Evolutionary conservation across 257 asterid species (phyloP), one percentile per base, ranked within the genome.

Genomic region (Prunella vulgaris): DNA sequence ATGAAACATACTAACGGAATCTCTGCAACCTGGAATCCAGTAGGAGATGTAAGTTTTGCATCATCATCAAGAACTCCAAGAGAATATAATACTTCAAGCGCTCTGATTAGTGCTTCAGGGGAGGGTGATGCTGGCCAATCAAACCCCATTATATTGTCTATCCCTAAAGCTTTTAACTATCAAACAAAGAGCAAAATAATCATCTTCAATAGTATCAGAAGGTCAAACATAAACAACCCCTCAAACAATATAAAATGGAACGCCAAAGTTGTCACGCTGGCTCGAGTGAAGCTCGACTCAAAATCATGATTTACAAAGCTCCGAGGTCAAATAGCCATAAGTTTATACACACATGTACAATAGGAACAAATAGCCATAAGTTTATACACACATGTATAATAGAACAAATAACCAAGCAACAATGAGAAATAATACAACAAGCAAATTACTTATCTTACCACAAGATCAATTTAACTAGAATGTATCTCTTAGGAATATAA

Each of bases 101-200:
- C 99, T 83, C 99, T 83, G 60, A 93, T 90, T 81, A 93, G 82
- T 66, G 97, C 88, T 82, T 93, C 99, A 57, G 99, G 90, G 17
- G 97, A 86, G 28, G 99, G 97, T 60, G 99, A 82, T 80, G 97
- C 86, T 32, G 89, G 96, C 99, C 99, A 93, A 79, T 90, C 96
- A 13, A 93, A 93, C 66, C 97, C 97, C 84, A 93, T 76, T 64
- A 90, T 88, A 77, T 93, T 93, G 85, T 93, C 99, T 59, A 93
- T 86, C 60, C 99, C 97, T 64, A 93, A 74, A 30, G 99, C 92
- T 83, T 90, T 93, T 69, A 93, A 79, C 99, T 93, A 81, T 74
- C 76, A 83, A 49, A 79, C 27, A 66, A 56, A 62, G 68, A 17
- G 69, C 13, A 68, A 21, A 59, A 30, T 24, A 3, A 40, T 68